phyloP scores from a whole-genome alignment of 2,329 filamentous ascomycete species.

The Dendrostoma leiphaemia region DNA sequence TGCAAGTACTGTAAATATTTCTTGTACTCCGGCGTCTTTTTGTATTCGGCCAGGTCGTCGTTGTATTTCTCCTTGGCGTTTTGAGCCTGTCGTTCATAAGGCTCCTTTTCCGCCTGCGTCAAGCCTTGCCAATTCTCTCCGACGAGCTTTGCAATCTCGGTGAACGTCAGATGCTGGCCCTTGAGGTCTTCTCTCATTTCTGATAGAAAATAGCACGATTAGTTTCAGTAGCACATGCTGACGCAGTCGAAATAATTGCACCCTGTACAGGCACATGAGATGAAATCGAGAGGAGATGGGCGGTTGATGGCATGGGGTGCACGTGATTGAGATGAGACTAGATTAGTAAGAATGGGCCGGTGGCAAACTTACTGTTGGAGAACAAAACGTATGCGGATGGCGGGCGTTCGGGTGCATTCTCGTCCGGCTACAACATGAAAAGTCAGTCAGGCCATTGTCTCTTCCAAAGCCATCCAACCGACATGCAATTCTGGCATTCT shows the following conservation, averaged over 20 bases:
- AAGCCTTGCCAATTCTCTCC: conserved; percentile 80
- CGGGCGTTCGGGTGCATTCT: conserved; percentile 75
- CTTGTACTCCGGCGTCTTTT: conserved; percentile 69
- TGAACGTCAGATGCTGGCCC: conserved; percentile 74
- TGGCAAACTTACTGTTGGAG: conserved; percentile 68
- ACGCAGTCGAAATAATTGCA: too few relatives aligned
- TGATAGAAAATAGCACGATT: conserved; percentile 33
- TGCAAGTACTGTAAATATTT: conserved; percentile 70
- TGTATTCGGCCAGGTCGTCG: conserved; percentile 70
- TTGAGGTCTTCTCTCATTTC: conserved; percentile 77
- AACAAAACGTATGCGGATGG: conserved; percentile 84
- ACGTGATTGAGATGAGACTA: background rate
- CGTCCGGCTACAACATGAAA: conserved; percentile 56
- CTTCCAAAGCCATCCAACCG: background rate
- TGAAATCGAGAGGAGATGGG: too few relatives aligned
- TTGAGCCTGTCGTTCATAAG: conserved; percentile 70
- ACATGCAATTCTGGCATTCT: background rate
- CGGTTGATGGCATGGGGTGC: background rate
- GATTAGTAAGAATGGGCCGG: conserved; percentile 3
- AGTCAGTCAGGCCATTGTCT: background rate
- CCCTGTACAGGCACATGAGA: too few relatives aligned
- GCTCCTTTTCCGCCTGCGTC: conserved; percentile 64
- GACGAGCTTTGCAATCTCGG: conserved; percentile 79
- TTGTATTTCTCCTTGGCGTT: conserved; percentile 75
- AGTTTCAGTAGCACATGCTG: too few relatives aligned